phyloP scores from a whole-genome alignment of 345 rosid genomes.

The Salix suchowensis region DNA sequence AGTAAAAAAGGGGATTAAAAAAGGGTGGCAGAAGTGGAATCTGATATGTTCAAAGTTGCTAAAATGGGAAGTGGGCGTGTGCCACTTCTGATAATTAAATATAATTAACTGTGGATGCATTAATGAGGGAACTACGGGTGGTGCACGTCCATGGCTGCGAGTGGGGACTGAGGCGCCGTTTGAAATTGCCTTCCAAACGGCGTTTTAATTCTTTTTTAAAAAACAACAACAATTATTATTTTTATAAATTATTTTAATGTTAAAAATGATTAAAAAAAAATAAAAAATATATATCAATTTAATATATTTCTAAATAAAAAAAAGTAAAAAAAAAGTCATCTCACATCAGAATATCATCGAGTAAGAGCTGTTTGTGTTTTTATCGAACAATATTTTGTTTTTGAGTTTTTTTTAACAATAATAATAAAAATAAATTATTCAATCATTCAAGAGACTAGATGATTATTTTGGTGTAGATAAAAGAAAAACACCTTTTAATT shows the following conservation, averaged over 20 bases:
- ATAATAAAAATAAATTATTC: not conserved
- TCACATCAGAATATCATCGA: no score
- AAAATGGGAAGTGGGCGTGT: not conserved
- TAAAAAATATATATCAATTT: no score
- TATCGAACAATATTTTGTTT: not conserved
- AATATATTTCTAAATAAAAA: no score
- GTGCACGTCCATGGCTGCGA: not conserved
- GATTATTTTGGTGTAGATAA: not conserved
- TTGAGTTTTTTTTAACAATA: no score
- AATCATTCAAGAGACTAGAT: not conserved
- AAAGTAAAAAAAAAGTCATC: no score
- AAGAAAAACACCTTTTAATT: no score
- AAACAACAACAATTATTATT: no score
- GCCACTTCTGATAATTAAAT: conserved; percentile 2
- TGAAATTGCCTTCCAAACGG: no score
- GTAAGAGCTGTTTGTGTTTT: not conserved
- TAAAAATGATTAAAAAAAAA: no score
- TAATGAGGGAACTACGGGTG: not conserved
- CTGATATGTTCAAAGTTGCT: not conserved
- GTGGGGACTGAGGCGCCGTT: not conserved
- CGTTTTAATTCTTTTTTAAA: no score
- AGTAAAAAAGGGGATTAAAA: not conserved
- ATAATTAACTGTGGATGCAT: no score
- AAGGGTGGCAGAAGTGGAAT: not conserved
- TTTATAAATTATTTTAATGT: no score